Conservation (phyloP, 2,329 filamentous ascomycete species). For the Simplicillium sp. region DNA sequence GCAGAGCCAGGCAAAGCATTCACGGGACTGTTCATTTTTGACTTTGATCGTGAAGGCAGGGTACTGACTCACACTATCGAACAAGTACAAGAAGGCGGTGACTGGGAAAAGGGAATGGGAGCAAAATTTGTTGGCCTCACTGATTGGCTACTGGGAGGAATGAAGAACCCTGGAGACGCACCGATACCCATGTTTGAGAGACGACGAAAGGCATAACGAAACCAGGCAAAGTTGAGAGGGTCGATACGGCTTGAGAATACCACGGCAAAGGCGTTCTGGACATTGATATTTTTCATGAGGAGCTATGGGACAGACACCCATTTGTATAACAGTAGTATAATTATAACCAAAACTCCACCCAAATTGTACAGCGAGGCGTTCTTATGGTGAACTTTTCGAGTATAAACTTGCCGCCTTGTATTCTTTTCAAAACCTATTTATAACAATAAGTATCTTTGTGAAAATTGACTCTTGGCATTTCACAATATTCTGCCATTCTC, state of each 20-base stretch:
- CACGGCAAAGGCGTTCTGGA: too few relatives aligned
- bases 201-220: conserved; percentile 14
- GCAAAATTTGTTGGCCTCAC: conserved; percentile 83
- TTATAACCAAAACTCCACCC: too few relatives aligned
- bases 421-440: too few relatives aligned
- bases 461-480: conserved; percentile 35
- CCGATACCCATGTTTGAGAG: conserved; percentile 26
- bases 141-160: conserved; percentile 84
- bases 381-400: too few relatives aligned
- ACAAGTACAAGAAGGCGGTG: conserved; percentile 73
- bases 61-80: conserved; percentile 88
- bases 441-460: too few relatives aligned
- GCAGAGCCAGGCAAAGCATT: conserved; percentile 64
- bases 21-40: conserved; percentile 86
- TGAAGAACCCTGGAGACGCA: conserved; percentile 28
- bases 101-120: conserved; percentile 73
- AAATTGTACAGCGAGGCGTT: too few relatives aligned
- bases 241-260: too few relatives aligned
- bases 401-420: too few relatives aligned
- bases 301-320: too few relatives aligned
- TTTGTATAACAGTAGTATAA: too few relatives aligned
- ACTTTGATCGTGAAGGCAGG: conserved; percentile 81
- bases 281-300: conserved; percentile 5
- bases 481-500: conserved; percentile 51
- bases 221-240: not conserved